Evolutionary conservation across 2,329 filamentous ascomycete genomes (phyloP).

Genomic region (Mariannaea sp.): DNA sequence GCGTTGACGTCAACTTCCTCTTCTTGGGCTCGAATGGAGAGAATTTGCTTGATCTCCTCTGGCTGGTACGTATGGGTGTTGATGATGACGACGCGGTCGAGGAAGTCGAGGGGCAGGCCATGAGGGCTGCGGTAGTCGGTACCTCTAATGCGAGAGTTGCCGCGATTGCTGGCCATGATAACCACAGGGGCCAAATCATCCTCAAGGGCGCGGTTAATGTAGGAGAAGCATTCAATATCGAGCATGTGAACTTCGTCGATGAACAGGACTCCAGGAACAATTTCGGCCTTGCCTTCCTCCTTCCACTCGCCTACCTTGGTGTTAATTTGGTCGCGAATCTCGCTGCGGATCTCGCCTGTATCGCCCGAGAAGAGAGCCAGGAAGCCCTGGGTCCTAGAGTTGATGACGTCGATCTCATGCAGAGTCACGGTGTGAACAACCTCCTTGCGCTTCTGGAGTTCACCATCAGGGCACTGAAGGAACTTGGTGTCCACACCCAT

Average conservation of each 20-base stretch:
- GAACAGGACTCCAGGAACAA: constrained; percentile 95
- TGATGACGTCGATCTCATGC: constrained; percentile 99
- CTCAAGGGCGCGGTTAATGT: constrained; percentile 95
- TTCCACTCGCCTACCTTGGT: constrained; percentile 99
- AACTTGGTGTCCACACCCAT: constrained; percentile 99
- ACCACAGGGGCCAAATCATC: constrained; percentile 94
- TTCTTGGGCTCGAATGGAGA: constrained; percentile 90
- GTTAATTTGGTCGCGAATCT: constrained; percentile 98
- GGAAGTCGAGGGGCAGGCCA: constrained; percentile 91
- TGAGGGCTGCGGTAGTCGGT: constrained; percentile 94
- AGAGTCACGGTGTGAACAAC: constrained; percentile 95
- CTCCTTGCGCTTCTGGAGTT: constrained; percentile 96
- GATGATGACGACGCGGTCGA: constrained; percentile 95
- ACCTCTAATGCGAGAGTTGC: constrained; percentile 87
- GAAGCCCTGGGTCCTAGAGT: constrained; percentile 98
- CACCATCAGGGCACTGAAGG: constrained; percentile 94
- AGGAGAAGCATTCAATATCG: constrained; percentile 98
- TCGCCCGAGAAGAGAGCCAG: constrained; percentile 96
- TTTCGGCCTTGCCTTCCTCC: constrained; percentile 98
- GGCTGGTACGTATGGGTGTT: constrained; percentile 83
- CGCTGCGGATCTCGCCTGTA: constrained; percentile 95
- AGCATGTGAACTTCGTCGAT: constrained; percentile 99
- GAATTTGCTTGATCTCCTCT: constrained; percentile 90
- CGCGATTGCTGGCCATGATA: constrained; percentile 98
- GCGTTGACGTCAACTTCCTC: constrained; percentile 92